phyloP scores from a whole-genome alignment of 306 rosid species.

The Alnus glutinosa region DNA sequence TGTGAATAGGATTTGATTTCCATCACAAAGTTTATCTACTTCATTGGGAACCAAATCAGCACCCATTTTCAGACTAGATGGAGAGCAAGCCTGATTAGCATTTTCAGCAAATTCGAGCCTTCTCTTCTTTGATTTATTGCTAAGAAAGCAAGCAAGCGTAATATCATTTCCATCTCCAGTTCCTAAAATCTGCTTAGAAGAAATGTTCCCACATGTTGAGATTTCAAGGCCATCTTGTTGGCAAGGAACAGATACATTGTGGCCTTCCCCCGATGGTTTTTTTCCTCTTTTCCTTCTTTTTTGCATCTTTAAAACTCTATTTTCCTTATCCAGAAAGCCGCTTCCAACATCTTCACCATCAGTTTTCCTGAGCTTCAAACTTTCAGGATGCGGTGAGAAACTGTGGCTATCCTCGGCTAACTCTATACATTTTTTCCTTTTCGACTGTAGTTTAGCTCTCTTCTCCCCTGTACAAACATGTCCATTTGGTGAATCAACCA shows the following conservation, averaged over 20 bases:
- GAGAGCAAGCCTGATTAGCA: constrained; percentile 10
- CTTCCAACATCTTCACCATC: constrained; percentile 20
- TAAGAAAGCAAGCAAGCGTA: constrained; percentile 40
- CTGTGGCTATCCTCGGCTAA: constrained; percentile 12
- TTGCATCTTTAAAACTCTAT: constrained; percentile 6
- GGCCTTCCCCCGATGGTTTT: constrained; percentile 24
- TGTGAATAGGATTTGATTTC: constrained; percentile 28
- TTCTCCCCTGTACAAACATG: not conserved
- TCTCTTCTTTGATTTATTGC: constrained; percentile 43
- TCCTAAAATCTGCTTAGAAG: constrained; percentile 34
- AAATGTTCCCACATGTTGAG: constrained; percentile 11
- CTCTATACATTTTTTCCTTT: not conserved
- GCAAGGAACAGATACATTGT: constrained; percentile 5
- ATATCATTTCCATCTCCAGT: constrained; percentile 32
- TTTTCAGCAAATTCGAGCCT: constrained; percentile 23
- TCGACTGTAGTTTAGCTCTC: not conserved
- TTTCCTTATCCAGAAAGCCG: constrained; percentile 16
- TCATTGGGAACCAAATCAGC: constrained; percentile 9
- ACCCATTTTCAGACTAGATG: not conserved
- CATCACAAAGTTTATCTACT: constrained; percentile 1
- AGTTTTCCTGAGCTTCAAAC: not conserved
- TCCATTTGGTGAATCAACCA: not conserved
- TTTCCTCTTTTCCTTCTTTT: constrained; percentile 17
- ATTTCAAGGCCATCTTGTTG: constrained; percentile 13
- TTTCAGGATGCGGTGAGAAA: constrained; percentile 4